Evolutionary conservation across 805 yeast genomes (phyloP), one percentile per base, ranked within the genome.

Genomic region (Lachancea cidri): DNA sequence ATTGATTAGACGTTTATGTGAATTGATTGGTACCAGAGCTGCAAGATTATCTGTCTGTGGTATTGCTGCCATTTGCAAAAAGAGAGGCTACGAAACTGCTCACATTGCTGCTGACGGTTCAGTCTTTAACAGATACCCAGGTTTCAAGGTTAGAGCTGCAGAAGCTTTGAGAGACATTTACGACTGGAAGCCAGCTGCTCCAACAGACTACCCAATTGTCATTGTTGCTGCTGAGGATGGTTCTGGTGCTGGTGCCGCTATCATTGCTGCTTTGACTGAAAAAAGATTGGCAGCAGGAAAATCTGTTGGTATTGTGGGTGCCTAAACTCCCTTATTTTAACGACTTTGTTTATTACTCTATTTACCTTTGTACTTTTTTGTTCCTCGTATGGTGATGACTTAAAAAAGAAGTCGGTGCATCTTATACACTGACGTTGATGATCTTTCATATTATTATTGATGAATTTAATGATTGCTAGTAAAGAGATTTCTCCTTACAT

Each of bases 31-130:
- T 53, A 85, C 84, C 43, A 80, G 98, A 68, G 80, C 97, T 30
- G 87, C 97, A 14, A 81, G 98, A 65, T 76, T 91, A 56, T 83
- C 96, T 17, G 83, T 86, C 46, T 87, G 96, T 72, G 97, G 96
- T 61, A 83, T 89, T 54, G 97, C 96, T 43, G 97, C 96, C 43
- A 81, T 91, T 58, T 83, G 91, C 65, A 75, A 81, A 62, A 88
- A 88, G 80, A 82, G 91, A 73, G 80, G 79, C 44, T 77, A 81
- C 72, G 66, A 68, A 50, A 73, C 82, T 31, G 89, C 81, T 39
- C 88, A 87, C 60, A 86, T 89, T 66, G 98, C 98, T 41, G 95
- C 96, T 48, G 98, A 91, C 63, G 98, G 98, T 49, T 87, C 96
- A 9, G 98, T 91, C 30, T 86, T 74, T 75, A 87, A 88, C 77